Base-by-base conservation (phyloP, 2,329 filamentous ascomycete genomes). In the Calonectria pseudoreteaudii region DNA sequence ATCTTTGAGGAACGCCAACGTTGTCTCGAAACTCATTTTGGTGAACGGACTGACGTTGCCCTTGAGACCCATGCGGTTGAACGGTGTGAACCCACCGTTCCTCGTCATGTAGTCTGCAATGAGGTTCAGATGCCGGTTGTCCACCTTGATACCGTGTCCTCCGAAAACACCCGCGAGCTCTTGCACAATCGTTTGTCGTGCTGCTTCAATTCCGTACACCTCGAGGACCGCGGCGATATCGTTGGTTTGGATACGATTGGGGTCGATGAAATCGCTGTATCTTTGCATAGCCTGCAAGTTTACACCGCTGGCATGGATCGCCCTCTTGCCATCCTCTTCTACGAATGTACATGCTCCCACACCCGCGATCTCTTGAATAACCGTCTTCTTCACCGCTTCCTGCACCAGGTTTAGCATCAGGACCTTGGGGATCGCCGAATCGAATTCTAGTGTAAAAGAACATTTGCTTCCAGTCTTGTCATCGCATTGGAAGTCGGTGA, bases 21-120 rank as follows among this genome's bases (percentile, higher is more conserved):
- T 99, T 5, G 97, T 99, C 90, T 99, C 97, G 86, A 98, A 99
- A 84, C 95, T 98, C 96, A 98, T 98, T 90, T 98, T 98, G 86
- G 97, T 96, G 80, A 99, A 96, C 0, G 97, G 95, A 78, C 93
- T 96, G 34, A 96, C 93, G 81, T 95, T 96, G 77, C 94, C 93
- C 82, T 92, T 93, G 74, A 99, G 88, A 1, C 96, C 97, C 82
- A 94, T 97, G 64, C 97, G 94, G 86, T 95, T 98, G 87, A 99
- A 99, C 0, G 97, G 93, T 62, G 93, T 94, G 86, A 97, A 99
- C 2, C 92, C 93, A 77, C 97, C 97, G 73, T 93, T 93, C 68
- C 96, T 91, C n/a, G 97, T 99, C 97, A 99, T 99, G 84, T 95
- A 95, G 84, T 99, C 97, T 60, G 94, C 96, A 80, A 99, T 98